Percentiles rank a stretch among this genome's conserved stretches.
phyloP scores from a whole-genome alignment of 192 early-diverging fungal genomes.

The Thamnidium elegans region DNA sequence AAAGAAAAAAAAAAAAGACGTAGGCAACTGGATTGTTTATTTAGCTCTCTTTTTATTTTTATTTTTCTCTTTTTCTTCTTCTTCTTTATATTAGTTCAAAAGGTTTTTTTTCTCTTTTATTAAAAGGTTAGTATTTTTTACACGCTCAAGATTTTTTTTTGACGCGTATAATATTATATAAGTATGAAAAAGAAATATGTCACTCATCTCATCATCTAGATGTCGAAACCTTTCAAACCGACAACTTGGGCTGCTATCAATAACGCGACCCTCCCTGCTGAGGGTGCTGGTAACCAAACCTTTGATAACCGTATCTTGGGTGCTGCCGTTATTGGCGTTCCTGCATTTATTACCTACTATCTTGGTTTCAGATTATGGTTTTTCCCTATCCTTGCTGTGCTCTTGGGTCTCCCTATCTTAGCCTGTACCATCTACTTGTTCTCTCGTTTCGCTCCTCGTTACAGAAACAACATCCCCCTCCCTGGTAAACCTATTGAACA shows the following conservation, averaged over 20 bases:
- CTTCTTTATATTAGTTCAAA: too few relatives aligned
- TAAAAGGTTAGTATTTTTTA: too few relatives aligned
- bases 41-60: too few relatives aligned
- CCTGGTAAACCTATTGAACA: slow-evolving; percentile 80
- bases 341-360: slow-evolving; percentile 60
- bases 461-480: slow-evolving; percentile 65
- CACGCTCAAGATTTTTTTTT: too few relatives aligned
- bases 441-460: slow-evolving; percentile 62
- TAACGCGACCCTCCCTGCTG: slow-evolving; percentile 66
- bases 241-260: slow-evolving; percentile 51
- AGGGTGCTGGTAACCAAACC: slow-evolving; percentile 81
- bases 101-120: too few relatives aligned
- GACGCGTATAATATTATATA: too few relatives aligned
- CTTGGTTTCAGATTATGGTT: slow-evolving; percentile 62
- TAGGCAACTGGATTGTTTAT: too few relatives aligned
- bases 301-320: slow-evolving; percentile 75
- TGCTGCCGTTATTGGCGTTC: slow-evolving; percentile 58
- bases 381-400: slow-evolving; percentile 57
- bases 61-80: too few relatives aligned
- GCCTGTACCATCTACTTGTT: slow-evolving; percentile 64
- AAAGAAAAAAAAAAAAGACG: too few relatives aligned
- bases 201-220: not conserved
- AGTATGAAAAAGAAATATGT: too few relatives aligned
- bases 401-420: slow-evolving; percentile 72
- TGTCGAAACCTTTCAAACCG: slow-evolving; percentile 35